Evolutionary conservation across 73 alveolate genomes (phyloP).

Genomic region (Breviolum minutum): DNA sequence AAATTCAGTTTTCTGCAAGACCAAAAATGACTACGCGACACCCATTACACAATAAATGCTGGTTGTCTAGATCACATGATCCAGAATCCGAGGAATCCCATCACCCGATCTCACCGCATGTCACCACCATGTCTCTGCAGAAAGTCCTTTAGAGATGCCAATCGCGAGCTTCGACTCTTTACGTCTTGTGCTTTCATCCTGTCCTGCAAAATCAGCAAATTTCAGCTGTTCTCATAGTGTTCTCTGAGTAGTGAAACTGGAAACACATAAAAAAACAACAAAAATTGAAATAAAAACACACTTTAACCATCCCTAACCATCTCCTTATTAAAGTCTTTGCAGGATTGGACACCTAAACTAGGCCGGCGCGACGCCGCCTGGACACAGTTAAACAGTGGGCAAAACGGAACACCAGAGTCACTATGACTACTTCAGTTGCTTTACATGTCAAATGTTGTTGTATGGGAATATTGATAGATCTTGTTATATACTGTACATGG

Average conservation of each 20-base stretch:
- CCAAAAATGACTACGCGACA: too few relatives aligned
- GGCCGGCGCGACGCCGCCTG: conserved; percentile 25
- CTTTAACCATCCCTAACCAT: too few relatives aligned
- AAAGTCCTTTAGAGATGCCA: conserved; percentile 39
- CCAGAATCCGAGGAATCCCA: too few relatives aligned
- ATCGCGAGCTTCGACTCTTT: conserved; percentile 42
- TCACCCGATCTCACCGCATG: neutral
- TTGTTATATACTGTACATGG: too few relatives aligned
- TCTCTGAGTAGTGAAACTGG: too few relatives aligned
- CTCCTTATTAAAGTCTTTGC: conserved; percentile 49
- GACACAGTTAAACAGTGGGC: neutral
- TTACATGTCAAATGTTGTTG: too few relatives aligned
- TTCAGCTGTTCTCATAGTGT: neutral
- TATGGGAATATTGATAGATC: too few relatives aligned
- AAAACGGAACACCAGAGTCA: neutral
- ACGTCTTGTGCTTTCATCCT: conserved; percentile 12
- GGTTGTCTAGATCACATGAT: too few relatives aligned
- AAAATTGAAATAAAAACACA: neutral
- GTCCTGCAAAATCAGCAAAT: conserved; percentile 7
- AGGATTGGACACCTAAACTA: conserved; percentile 17
- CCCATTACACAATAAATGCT: too few relatives aligned
- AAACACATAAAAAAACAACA: neutral
- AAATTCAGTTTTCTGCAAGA: too few relatives aligned
- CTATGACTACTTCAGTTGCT: too few relatives aligned
- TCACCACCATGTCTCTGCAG: neutral